Percentiles rank a stretch among this genome's conserved stretches.
Evolutionary conservation across 768 basidiomycete genomes (phyloP).

Genomic region (Lactifluus subvellereus): DNA sequence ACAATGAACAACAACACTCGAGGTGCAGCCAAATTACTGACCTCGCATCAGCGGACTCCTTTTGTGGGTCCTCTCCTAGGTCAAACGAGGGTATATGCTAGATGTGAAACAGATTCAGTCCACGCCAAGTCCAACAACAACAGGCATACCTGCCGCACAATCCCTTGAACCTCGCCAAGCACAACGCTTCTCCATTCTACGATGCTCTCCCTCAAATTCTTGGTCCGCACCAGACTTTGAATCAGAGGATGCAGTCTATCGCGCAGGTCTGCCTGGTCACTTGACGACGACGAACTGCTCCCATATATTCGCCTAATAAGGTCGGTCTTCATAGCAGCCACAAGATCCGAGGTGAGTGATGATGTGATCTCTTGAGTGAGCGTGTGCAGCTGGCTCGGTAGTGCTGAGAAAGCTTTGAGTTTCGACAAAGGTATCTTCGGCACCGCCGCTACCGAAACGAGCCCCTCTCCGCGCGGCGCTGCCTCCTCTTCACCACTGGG

Average conservation of each 20-base stretch:
- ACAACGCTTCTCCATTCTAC: slow-evolving; percentile 67
- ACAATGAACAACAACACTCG: not conserved
- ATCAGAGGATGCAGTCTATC: slow-evolving; percentile 69
- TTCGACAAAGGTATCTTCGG: slow-evolving; percentile 54
- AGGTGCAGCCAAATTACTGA: not conserved
- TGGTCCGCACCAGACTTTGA: slow-evolving; percentile 69
- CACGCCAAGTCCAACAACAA: not conserved
- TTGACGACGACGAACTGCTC: not conserved
- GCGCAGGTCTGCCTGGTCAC: slow-evolving; percentile 35
- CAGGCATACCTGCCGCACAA: slow-evolving; percentile 53
- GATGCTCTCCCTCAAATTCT: slow-evolving; percentile 61
- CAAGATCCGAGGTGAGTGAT: slow-evolving; percentile 71
- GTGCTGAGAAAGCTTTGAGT: slow-evolving; percentile 62
- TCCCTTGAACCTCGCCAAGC: slow-evolving; percentile 50
- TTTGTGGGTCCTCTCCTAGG: slow-evolving; percentile 44
- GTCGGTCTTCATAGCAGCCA: slow-evolving; percentile 63
- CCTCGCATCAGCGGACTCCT: slow-evolving; percentile 19
- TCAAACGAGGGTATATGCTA: slow-evolving; percentile 60
- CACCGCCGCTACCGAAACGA: not conserved
- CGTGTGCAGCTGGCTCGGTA: slow-evolving; percentile 66
- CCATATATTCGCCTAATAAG: slow-evolving; percentile 46
- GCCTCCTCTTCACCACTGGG: slow-evolving; percentile 20
- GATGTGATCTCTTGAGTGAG: slow-evolving; percentile 71
- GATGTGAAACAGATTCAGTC: not conserved
- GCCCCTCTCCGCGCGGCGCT: slow-evolving; percentile 18